A percentile compares a stretch with the other conserved stretches of the same genome.
phyloP scores from a whole-genome alignment of 1,284 basidiomycete genomes.

The Moesziomyces antarcticus region DNA sequence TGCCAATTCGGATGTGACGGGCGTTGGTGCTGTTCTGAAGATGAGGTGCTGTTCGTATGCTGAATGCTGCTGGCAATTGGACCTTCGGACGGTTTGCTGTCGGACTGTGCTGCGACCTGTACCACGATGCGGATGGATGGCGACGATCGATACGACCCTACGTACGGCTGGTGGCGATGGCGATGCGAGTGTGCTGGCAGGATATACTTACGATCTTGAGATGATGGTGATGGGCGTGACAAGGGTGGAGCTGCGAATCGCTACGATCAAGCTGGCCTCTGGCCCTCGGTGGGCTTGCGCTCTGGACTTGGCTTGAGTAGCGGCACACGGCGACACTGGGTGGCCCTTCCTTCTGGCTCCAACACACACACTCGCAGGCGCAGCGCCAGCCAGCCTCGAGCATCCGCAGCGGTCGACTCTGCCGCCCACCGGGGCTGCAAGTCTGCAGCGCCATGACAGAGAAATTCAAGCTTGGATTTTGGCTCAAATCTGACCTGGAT shows the following conservation, averaged over 20 bases:
- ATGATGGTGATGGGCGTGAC: conserved; percentile 46
- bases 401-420: no score
- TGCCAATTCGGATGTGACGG: no score
- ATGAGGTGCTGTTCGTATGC: neutral
- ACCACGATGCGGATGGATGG: conserved; percentile 11
- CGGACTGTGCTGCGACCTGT: neutral
- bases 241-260: conserved; percentile 23
- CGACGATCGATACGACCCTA: conserved; percentile 3
- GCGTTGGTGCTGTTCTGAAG: neutral
- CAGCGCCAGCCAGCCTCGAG: no score
- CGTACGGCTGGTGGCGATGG: conserved; percentile 9
- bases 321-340: neutral
- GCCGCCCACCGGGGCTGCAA: no score
- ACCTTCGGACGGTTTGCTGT: neutral
- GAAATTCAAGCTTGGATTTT: neutral
- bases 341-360: neutral
- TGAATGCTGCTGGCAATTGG: neutral
- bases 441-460: no score
- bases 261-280: conserved; percentile 13
- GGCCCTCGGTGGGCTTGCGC: neutral
- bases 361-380: neutral
- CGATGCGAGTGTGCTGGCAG: conserved; percentile 3
- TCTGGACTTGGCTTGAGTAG: conserved; percentile 5
- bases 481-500: neutral
- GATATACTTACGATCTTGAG: conserved; percentile 52